Evolutionary conservation across 129 eudicot genomes (phyloP), one percentile per base, ranked within the genome.

Genomic region (Glebionis coronaria): DNA sequence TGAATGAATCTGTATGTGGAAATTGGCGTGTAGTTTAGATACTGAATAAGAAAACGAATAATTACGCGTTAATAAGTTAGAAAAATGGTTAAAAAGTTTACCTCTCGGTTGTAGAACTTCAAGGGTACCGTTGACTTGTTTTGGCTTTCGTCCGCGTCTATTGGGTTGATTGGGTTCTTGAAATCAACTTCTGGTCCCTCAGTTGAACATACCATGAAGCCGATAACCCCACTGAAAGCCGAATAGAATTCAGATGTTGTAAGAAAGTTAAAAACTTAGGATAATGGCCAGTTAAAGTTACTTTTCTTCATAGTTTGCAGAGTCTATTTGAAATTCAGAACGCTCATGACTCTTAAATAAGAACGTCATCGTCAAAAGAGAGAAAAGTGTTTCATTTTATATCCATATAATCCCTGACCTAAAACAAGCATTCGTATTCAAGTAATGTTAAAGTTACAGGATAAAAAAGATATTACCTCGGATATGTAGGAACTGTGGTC

Each of bases 401-500:
- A 1, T 23, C 25, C 25, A 23, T n/a, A n/a, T n/a, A n/a, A n/a
- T n/a, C n/a, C n/a, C n/a, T n/a, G n/a, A n/a, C n/a, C n/a, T n/a
- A n/a, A n/a, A n/a, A n/a, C n/a, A n/a, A n/a, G n/a, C n/a, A n/a
- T 2, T 23, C 25, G 25, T 23, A 23, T 23, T 23, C 25, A 23
- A 23, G 25, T 23, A 23, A 23, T 23, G 25, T 13, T 31, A 61
- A 31, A 19, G 18, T 56, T 46, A 9, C 6, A 38, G 51, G 44
- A 9, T 61, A 23, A 56, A 44, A 40, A 55, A 20, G 21, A 72
- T 49, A 38, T 59, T 62, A 80, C 97, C 97, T 91, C 4, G 96
- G 96, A 69, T 91, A 91, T 7, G 97, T 91, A 31, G 97, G 97
- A 44, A 91, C 97, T 2, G 96, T 85, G 42, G 97, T 91, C 97